Conservation (phyloP, 2,329 filamentous ascomycete genomes). For the Exophiala bonariae region DNA sequence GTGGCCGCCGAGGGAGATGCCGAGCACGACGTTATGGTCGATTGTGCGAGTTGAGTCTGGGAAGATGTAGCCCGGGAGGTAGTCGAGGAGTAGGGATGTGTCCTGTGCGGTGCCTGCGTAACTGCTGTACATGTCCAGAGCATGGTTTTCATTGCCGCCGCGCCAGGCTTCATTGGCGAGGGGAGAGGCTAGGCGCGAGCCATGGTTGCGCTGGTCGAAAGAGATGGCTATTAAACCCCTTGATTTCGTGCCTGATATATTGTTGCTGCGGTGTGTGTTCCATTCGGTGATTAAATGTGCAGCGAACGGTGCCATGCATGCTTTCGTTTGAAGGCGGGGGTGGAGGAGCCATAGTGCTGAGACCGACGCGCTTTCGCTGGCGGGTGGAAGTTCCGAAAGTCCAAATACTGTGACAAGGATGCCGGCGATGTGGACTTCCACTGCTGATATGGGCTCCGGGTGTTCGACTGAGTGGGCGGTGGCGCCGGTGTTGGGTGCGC, state of each 20-base stretch:
- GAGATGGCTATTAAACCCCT: conserved; percentile 74
- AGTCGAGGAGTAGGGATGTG: conserved; percentile 71
- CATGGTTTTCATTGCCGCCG: conserved; percentile 75
- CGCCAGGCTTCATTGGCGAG: conserved; percentile 77
- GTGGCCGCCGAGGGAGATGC: conserved; percentile 85
- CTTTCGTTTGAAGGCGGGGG: conserved; percentile 69
- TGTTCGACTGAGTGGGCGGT: conserved; percentile 25
- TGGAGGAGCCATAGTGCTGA: conserved; percentile 92
- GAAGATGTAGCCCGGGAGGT: conserved; percentile 74
- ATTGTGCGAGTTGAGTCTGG: conserved; percentile 48
- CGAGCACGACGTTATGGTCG: conserved; percentile 70
- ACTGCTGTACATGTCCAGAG: conserved; percentile 81
- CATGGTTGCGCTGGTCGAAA: conserved; percentile 95
- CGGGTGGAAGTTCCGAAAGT: conserved; percentile 67
- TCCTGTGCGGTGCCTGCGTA: conserved; percentile 69
- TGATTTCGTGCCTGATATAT: conserved; percentile 32
- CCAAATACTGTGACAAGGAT: conserved; percentile 80
- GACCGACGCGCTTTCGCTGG: conserved; percentile 48
- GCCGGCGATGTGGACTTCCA: conserved; percentile 70
- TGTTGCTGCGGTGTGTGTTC: conserved; percentile 46
- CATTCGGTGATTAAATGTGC: conserved; percentile 67
- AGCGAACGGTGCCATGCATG: conserved; percentile 75
- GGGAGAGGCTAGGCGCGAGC: conserved; percentile 66
- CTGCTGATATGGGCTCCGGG: conserved; percentile 23
- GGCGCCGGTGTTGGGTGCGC: conserved; percentile 19